Evolutionary conservation across 148 eudicot species (phyloP).

Genomic region (Gaultheria prostrata): DNA sequence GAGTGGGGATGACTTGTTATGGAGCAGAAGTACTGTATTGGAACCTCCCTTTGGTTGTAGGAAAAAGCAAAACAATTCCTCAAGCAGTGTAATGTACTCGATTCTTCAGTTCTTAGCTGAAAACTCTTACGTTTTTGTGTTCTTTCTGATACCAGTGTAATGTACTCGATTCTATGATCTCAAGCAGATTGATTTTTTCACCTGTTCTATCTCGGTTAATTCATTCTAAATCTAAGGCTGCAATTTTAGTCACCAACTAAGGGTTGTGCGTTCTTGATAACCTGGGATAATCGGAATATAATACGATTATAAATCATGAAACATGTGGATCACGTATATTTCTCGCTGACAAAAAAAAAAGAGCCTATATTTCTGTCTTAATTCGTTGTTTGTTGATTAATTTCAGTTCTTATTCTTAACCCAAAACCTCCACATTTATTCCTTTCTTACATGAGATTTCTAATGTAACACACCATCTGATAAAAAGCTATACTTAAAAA

Average conservation of each 20-base stretch:
- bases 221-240: neutral
- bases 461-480: no score
- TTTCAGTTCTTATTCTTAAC: no score
- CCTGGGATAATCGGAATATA: no score
- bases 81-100: no score
- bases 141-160: neutral
- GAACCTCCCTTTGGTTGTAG: neutral
- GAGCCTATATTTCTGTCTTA: no score
- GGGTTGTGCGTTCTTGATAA: neutral
- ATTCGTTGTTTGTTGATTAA: no score
- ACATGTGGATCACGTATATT: no score
- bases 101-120: neutral
- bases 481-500: no score
- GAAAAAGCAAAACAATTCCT: neutral
- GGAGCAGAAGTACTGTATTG: neutral
- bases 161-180: neutral
- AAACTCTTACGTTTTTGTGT: neutral
- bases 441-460: no score
- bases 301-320: no score
- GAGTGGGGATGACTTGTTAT: constrained; percentile 30
- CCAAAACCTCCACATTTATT: no score
- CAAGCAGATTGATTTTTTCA: neutral
- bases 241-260: neutral
- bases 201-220: neutral
- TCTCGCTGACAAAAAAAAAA: no score